These are phyloP conservation scores for Trichosporon sp. DNA, from an alignment of 1,284 basidiomycete species.

Conservation along the genomic window DNA sequence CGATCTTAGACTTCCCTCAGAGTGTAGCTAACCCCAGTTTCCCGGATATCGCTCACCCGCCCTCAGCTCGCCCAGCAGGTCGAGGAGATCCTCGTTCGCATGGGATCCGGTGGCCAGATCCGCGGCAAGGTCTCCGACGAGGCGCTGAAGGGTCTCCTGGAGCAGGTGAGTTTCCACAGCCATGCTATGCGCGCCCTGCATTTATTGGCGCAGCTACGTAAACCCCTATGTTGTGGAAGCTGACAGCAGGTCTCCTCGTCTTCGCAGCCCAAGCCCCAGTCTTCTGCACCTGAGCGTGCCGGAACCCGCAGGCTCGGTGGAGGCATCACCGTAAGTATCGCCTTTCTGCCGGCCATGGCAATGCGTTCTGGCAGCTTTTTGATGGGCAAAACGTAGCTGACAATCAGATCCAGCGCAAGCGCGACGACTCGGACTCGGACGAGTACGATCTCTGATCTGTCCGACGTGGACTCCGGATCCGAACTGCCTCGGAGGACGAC, in stretches of 20 bases:
- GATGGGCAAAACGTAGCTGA: background rate
- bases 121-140: slow-evolving; percentile 80
- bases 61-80: slow-evolving; percentile 84
- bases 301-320: slow-evolving; percentile 50
- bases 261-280: slow-evolving; percentile 37
- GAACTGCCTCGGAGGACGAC: background rate
- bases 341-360: background rate
- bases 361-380: too few species aligned
- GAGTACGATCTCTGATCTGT: slow-evolving; percentile 53
- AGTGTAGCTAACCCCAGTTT: slow-evolving; percentile 61
- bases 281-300: slow-evolving; percentile 38
- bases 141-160: slow-evolving; percentile 86
- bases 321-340: slow-evolving; percentile 53
- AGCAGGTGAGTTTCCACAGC: slow-evolving; percentile 68
- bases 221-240: background rate
- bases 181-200: background rate
- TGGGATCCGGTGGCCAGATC: slow-evolving; percentile 92
- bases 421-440: slow-evolving; percentile 56
- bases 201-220: too few species aligned
- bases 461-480: slow-evolving; percentile 1
- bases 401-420: slow-evolving; percentile 54
- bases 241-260: slow-evolving; percentile 47
- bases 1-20: background rate
- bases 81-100: slow-evolving; percentile 78
- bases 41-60: slow-evolving; percentile 89